Base-by-base conservation (phyloP, 1,284 basidiomycete genomes). In the Papiliotrema flavescens region DNA sequence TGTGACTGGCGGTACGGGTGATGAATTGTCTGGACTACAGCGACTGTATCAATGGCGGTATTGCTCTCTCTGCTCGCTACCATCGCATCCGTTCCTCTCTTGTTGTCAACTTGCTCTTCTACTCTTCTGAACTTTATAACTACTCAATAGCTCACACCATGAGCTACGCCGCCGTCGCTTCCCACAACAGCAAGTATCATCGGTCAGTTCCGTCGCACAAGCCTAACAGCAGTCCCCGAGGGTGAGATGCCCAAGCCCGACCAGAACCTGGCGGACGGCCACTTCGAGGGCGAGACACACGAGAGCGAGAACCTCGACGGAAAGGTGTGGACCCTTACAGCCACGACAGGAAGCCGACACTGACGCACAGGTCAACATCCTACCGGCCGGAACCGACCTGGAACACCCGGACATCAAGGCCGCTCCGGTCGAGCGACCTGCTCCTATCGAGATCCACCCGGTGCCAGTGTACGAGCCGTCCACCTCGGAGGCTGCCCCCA, bases 241-340 rank as follows among this genome's bases (percentile, higher is more conserved):
- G 74, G 68, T 24, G 64, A 68, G 57, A 73, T 73, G 64, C 70
- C 74, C 40, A 56, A 76, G 49, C 75, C 75, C 26, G 69, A 69
- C 56, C 75, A 68, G 53, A 62, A 60, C 54, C 62, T 76, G 17
- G 64, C 67, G 17, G 75, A 73, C 51, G 74, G 74, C 40, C 64
- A 69, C 53, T 74, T 74, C 43, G 51, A 35, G 15, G 71, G 69
- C 14, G 70, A 71, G 59, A 67, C 66, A 37, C 57, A 57, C 23
- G 57, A 63, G 19, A 42, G 52, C 47, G 20, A 54, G 37, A 58
- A 63, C 51, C 53, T 62, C n/a, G 63, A 66, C 48, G 47, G 55
- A 53, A 70, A 69, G 63, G 69, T 69, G 43, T 6, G 8, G 17
- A 49, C 7, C 17, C n/a, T 7, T n/a, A n/a, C n/a, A n/a, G n/a